A percentile compares a stretch with the other conserved stretches of the same genome.
Conservation (phyloP, 495 filamentous ascomycete genomes). For the Amniculicola lignicola region DNA sequence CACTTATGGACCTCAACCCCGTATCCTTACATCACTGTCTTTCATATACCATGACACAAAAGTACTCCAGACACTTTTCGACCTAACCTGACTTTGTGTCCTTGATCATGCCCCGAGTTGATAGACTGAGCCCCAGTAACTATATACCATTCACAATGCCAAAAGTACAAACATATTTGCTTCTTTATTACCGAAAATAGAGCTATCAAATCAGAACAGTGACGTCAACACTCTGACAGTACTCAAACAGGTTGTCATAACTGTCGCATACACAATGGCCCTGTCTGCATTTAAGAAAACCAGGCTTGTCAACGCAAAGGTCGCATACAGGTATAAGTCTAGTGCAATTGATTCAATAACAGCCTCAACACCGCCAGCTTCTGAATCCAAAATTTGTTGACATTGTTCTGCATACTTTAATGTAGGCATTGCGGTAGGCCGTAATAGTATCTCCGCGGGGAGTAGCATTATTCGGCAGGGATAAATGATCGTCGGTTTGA, state of each 20-base stretch:
- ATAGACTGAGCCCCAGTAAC: too few species aligned
- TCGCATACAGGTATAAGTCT: constrained; percentile 12
- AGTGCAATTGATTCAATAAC: constrained; percentile 7
- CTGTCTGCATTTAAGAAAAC: constrained; percentile 7
- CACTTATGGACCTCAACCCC: too few species aligned
- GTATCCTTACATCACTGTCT: too few species aligned
- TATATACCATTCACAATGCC: too few species aligned
- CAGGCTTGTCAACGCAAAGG: constrained; percentile 9
- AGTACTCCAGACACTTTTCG: too few species aligned
- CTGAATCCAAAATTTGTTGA: constrained; percentile 1
- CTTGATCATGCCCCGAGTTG: too few species aligned
- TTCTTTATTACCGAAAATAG: too few species aligned
- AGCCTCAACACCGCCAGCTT: constrained; percentile 7
- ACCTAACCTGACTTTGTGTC: too few species aligned
- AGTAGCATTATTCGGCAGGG: background rate
- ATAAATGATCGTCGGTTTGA: background rate
- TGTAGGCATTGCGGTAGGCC: background rate
- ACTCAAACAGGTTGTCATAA: constrained; percentile 16
- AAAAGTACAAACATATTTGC: too few species aligned
- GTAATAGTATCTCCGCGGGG: background rate
- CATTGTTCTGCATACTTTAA: constrained; percentile 3
- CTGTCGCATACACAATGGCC: constrained; percentile 5
- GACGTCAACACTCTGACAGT: constrained; percentile 1
- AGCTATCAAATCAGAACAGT: constrained; percentile 1
- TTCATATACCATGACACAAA: too few species aligned